Base-by-base conservation (phyloP, 768 basidiomycete genomes). In the Paxillus rubicundulus region DNA sequence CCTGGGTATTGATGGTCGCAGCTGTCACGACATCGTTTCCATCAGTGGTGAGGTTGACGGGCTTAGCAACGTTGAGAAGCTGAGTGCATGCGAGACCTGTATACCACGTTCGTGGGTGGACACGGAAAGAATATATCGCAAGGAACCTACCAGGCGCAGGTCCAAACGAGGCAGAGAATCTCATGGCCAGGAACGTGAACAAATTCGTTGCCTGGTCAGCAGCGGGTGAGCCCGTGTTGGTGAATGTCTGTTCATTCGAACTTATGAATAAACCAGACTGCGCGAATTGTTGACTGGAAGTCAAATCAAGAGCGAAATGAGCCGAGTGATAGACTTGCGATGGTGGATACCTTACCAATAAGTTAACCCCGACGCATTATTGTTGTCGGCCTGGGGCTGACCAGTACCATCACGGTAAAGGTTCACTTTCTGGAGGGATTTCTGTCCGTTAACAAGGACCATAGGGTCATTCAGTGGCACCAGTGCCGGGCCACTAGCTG, bases 171-270 rank as follows among this genome's bases (percentile, higher is more conserved):
- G 39, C 32, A 2, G 65, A 65, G 39, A 65, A 67, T 42, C 64
- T 61, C 64, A 65, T 62, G 13, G 65, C 60, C n/a, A 65, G 56
- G 52, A 65, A 65, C 12, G 65, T 65, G 43, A 67, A 65, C 42
- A 65, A 33, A 28, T 60, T 65, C 10, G 53, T 65, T 8, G 63
- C 64, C 52, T 12, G 10, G 24, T 37, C 5, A 5, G 65, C 9
- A 18, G 64, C 65, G 10, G 64, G 64, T 6, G 65, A 67, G 21
- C 38, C 42, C 13, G 42, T 28, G 37, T 55, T 52, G n/a, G 54
- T 30, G 34, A 65, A 65, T 10, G 54, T 2, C 6, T 54, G 47
- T 37, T 67, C 53, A 33, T 67, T 67, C 8, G 47, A 5, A 28
- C 55, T 62, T 30, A 65, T 60, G 21, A 65, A 67, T 17, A 65